Conservation (phyloP, 148 eudicot species). For the Rheum nobile region DNA sequence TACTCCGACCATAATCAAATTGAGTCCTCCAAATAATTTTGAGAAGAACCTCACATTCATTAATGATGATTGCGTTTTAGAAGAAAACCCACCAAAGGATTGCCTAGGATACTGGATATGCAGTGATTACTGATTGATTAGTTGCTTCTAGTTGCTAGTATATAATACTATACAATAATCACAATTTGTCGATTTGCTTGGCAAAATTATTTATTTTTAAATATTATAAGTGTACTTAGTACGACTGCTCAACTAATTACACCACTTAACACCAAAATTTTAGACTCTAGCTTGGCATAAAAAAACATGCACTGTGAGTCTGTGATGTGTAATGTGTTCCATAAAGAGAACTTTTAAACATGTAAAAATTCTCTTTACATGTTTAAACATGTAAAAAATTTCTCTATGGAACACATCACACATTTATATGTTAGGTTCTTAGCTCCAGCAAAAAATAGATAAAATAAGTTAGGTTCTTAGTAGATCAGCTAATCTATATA, state of each 20-base stretch:
- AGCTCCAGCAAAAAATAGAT: background rate
- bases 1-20: background rate
- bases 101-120: slow-evolving; percentile 8
- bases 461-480: background rate
- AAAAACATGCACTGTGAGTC: background rate
- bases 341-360: too few species aligned
- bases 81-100: background rate
- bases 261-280: slow-evolving; percentile 2
- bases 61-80: background rate
- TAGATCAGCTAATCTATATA: background rate
- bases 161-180: background rate
- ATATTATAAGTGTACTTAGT: background rate
- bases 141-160: background rate
- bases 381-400: too few species aligned
- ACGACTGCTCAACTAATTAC: background rate
- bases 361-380: too few species aligned
- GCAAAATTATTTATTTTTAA: too few species aligned
- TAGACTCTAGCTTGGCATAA: background rate
- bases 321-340: too few species aligned
- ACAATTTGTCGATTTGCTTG: background rate
- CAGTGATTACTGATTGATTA: background rate
- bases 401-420: too few species aligned
- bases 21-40: background rate
- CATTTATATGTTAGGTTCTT: background rate
- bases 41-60: background rate